These are phyloP conservation scores for Malus sieversii DNA, from an alignment of 306 rosid species.

Conservation along the genomic window DNA sequence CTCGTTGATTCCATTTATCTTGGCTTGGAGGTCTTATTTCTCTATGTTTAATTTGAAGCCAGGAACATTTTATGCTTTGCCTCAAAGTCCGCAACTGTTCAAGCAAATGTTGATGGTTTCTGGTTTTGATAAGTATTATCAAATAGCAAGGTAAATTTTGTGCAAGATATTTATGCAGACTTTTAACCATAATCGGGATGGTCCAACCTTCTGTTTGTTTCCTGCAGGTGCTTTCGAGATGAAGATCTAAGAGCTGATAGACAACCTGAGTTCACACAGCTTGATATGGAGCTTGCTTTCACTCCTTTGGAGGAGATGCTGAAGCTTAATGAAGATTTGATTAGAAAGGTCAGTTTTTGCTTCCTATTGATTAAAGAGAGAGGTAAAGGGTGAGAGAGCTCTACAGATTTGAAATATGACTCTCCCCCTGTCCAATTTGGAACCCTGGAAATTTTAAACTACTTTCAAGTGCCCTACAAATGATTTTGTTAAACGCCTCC, in stretches of 20 bases:
- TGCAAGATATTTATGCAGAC: neutral
- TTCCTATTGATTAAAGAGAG: neutral
- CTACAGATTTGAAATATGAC: neutral
- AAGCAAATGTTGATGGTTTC: conserved; percentile 98
- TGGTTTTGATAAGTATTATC: conserved; percentile 92
- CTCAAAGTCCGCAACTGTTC: conserved; percentile 96
- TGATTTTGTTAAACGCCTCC: neutral
- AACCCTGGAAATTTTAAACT: neutral
- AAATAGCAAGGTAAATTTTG: conserved; percentile 65
- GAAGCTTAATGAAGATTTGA: conserved; percentile 82
- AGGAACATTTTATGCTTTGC: conserved; percentile 95
- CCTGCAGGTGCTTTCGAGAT: conserved; percentile 82
- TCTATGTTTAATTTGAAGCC: conserved; percentile 67
- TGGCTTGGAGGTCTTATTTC: conserved; percentile 35
- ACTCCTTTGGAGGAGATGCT: conserved; percentile 87
- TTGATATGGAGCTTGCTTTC: conserved; percentile 95
- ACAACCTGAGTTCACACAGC: conserved; percentile 96
- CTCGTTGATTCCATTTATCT: conserved; percentile 14
- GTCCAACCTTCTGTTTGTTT: neutral
- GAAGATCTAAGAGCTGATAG: conserved; percentile 96
- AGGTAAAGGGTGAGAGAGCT: neutral
- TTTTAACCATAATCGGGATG: neutral
- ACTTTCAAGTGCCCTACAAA: neutral
- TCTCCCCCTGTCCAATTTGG: neutral
- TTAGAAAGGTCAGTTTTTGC: conserved; percentile 58